Conservation (phyloP, 176 grass and related monocot genomes). For the Carex littledalei region DNA sequence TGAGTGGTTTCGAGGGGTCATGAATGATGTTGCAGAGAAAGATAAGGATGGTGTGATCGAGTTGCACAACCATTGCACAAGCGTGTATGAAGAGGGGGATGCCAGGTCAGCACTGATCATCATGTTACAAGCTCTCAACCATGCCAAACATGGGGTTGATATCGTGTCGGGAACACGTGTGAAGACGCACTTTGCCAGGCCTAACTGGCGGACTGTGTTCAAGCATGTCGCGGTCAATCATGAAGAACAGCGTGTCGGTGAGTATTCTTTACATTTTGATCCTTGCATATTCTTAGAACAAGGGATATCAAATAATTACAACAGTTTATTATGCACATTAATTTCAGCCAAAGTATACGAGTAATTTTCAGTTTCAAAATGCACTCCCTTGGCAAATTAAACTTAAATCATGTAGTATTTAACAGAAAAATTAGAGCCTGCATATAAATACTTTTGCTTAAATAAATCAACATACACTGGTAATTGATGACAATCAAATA, state of each 20-base stretch:
- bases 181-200: conserved; percentile 74
- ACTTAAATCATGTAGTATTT: background rate
- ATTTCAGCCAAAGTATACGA: too few relatives aligned
- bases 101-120: conserved; percentile 70
- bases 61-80: conserved; percentile 98
- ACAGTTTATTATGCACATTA: too few relatives aligned
- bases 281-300: background rate
- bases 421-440: background rate
- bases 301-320: too few relatives aligned
- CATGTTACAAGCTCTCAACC: conserved; percentile 89
- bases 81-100: conserved; percentile 87
- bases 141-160: conserved; percentile 90
- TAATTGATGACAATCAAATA: background rate
- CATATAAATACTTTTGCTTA: background rate
- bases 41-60: conserved; percentile 57
- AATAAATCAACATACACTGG: background rate
- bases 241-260: conserved; percentile 51
- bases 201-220: conserved; percentile 74
- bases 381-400: background rate
- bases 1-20: conserved; percentile 95
- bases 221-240: conserved; percentile 68
- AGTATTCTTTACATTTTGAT: conserved; percentile 9
- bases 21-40: conserved; percentile 88
- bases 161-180: conserved; percentile 80
- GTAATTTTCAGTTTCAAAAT: background rate